Base-by-base conservation (phyloP, 2,329 filamentous ascomycete species). In the Gnomoniopsis sp. region DNA sequence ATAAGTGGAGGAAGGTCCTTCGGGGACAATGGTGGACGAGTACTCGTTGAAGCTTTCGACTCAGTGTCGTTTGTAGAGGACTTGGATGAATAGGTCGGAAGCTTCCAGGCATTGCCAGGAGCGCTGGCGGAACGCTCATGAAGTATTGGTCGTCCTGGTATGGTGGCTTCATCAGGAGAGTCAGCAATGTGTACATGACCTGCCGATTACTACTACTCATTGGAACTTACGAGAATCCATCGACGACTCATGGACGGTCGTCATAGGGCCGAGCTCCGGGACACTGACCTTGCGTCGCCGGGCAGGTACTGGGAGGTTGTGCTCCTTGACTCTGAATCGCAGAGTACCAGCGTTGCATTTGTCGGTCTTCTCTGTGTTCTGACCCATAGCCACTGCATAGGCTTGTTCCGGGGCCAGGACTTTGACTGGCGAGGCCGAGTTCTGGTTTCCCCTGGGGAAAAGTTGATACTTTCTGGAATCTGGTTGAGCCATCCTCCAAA, bases 181-280 rank as follows among this genome's bases (percentile, higher is more conserved):
- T 72, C 53, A 68, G 66, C 43, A 30, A 8, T 53, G 41, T 23
- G 53, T 46, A 51, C 55, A 55, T 21, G 23, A 34, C 19, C 17
- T 63, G 43, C 55, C 57, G 47, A 14, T 19, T 12, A 53, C 53
- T 21, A 10, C 55, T 61, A 52, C 12, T 23, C n/a, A 26, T 19
- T 34, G 41, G 22, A 49, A 77, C 86, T 75, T 77, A 89, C 87
- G 87, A 66, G 87, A 89, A 72, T 89, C 87, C 85, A 89, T 88
- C 53, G 84, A 71, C 51, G 81, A 72, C 67, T 88, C 86, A 63
- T 88, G 85, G 15, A 88, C 86, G 1, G 86, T 88, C 6, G 85
- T 87, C 85, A 88, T 87, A 36, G 84, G 84, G 2, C 84, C 86
- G 51, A 88, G 71, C 62, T 89, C 87, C 11, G 84, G 82, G 15